Percentiles rank a stretch among this genome's conserved stretches.
Conservation (phyloP, 352 stramenopile species). For the Pythium phragmitis region DNA sequence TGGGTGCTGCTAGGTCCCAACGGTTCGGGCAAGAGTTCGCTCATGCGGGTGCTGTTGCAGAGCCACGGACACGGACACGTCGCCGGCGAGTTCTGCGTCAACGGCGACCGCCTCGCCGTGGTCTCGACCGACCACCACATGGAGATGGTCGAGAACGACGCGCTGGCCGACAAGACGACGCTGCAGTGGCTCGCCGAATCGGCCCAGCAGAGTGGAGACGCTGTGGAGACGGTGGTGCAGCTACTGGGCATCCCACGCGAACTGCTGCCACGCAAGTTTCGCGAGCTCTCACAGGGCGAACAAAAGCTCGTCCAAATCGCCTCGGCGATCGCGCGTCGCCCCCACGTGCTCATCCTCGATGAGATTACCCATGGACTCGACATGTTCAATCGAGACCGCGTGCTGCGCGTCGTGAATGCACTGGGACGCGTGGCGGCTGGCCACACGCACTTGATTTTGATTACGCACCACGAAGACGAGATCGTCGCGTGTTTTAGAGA, state of each 20-base stretch:
- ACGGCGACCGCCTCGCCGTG: constrained; percentile 38
- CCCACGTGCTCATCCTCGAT: constrained; percentile 87
- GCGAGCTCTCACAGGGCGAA: constrained; percentile 87
- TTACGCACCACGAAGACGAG: constrained; percentile 93
- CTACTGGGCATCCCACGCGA: constrained; percentile 38
- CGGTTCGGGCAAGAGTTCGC: constrained; percentile 73
- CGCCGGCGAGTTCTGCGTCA: constrained; percentile 39
- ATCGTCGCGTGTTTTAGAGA: constrained; percentile 77
- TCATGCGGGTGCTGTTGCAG: constrained; percentile 74
- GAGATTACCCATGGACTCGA: constrained; percentile 93
- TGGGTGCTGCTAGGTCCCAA: constrained; percentile 74
- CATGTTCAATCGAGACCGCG: constrained; percentile 68
- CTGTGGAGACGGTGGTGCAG: constrained; percentile 30
- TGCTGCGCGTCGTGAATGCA: constrained; percentile 75
- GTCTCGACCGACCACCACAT: constrained; percentile 92
- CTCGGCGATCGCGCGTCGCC: constrained; percentile 64
- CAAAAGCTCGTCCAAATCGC: constrained; percentile 92
- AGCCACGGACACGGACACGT: constrained; percentile 48
- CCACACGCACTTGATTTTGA: constrained; percentile 78
- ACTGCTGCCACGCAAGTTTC: constrained; percentile 48
- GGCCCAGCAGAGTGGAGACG: constrained; percentile 17
- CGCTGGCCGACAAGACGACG: neutral
- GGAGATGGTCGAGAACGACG: constrained; percentile 47
- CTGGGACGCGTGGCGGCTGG: constrained; percentile 53
- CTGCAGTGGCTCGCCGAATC: neutral